Evolutionary conservation across 2,329 filamentous ascomycete species (phyloP), one percentile per base, ranked within the genome.

Genomic region (Xylaria sp.): DNA sequence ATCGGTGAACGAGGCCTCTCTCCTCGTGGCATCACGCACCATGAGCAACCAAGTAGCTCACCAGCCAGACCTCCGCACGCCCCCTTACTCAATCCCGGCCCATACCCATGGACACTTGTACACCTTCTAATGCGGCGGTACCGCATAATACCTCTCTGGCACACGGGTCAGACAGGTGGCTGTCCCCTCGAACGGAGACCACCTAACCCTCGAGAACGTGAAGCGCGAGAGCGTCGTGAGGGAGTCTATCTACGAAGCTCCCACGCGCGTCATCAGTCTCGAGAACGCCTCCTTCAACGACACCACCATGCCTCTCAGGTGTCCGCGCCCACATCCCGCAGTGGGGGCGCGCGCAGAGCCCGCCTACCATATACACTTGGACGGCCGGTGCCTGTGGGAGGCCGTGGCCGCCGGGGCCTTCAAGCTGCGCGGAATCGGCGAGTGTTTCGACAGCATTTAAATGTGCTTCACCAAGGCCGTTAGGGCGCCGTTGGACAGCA

Each of bases 401-500:
- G 81, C 75, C 0, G 81, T 76, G 1, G 79, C 79, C 0, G 72
- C 78, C 0, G 80, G 79, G 2, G 77, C 75, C 8, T 77, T 79
- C 42, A 75, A 74, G 59, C 72, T 83, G 31, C 57, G 57, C 0
- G 79, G 79, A 1, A 82, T 76, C 57, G 75, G 76, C 3, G 73
- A 71, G 33, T 79, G 77, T 67, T 84, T 83, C 57, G 82, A 84
- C 69, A 83, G 80, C 1, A 63, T 78, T 6, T 72, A 70, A 19
- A 73, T 84, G 17, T 84, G 82, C 70, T 82, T 84, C 70, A 80
- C 78, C 64, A 84, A 84, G 70, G 80, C 80, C 3, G 76, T 84
- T 3, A 82, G 82, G 11, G 82, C 82, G 0, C 82, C 82, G 0
- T 77, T 83, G 57, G 82, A 82, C 21, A 82, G 80, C 67, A 75